Evolutionary conservation across 345 rosid genomes (phyloP), one percentile per base, ranked within the genome.

Genomic region (Barbarea vulgaris): DNA sequence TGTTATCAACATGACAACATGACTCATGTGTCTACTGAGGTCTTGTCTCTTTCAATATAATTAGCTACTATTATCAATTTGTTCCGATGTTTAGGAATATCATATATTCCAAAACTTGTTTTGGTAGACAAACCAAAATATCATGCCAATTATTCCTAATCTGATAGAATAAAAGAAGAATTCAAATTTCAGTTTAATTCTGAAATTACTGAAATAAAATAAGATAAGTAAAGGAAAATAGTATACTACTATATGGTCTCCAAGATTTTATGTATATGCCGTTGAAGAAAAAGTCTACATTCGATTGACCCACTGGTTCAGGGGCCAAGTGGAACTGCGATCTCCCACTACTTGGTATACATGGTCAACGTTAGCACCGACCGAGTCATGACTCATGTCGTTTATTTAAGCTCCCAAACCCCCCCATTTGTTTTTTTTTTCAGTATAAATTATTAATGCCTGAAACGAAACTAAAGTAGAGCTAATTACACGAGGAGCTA

Each of bases 21-120:
- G 11, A 54, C 30, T 30, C 58, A 74, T 74, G 71, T 64, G 48
- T 55, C 21, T 36, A 22, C 50, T 64, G 11, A 44, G 39, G 71
- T 64, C 30, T 73, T 22, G 77, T 74, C 72, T 44, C 57, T 74
- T 55, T 65, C 77, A 64, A 31, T 55, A 46, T 31, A 19, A 19
- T 33, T 64, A 6, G 55, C 21, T 34, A 15, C 21, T 30, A 22
- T 61, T 22, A 5, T 12, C 1, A 39, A 7, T 39, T 53, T 51
- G 61, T 36, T 15, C 31, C 21, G 34, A 24, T 64, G 56, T 64
- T 73, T 28, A 30, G 7, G 42, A 54, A n/a, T 30, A 21, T 55
- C 67, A 34, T 56, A 74, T 58, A 31, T 65, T 64, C 65, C 71
- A 65, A 74, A 74, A 64, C 48, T 21, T 42, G n/a, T 10, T 44